Conservation (phyloP, 352 stramenopile genomes). For the Phytophthora hibernalis region DNA sequence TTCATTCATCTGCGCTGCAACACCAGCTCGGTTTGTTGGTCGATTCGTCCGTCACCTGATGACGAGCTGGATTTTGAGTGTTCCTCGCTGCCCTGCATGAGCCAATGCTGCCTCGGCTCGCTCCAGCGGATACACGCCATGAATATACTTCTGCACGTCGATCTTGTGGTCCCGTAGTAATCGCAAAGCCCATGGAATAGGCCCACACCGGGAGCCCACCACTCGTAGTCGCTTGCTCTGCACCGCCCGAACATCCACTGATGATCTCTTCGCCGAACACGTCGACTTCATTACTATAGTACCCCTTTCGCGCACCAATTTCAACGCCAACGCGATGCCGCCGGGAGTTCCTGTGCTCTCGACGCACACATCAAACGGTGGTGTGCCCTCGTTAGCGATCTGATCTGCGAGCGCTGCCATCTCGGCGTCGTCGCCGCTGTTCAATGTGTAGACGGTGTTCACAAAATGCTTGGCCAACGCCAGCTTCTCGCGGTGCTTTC, state of each 20-base stretch:
- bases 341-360: constrained; percentile 66
- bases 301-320: constrained; percentile 45
- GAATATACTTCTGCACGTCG: constrained; percentile 73
- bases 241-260: constrained; percentile 34
- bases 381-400: constrained; percentile 20
- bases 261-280: constrained; percentile 43
- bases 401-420: constrained; percentile 33
- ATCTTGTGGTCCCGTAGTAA: constrained; percentile 59
- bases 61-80: constrained; percentile 72
- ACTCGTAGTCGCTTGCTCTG: constrained; percentile 59
- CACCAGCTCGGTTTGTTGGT: constrained; percentile 7
- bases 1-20: constrained; percentile 19
- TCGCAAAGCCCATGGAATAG: constrained; percentile 60
- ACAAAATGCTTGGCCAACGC: constrained; percentile 59
- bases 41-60: constrained; percentile 34
- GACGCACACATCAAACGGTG: constrained; percentile 67
- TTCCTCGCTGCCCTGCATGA: constrained; percentile 54
- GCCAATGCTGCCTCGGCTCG: constrained; percentile 52
- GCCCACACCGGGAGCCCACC: constrained; percentile 72
- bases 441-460: constrained; percentile 36
- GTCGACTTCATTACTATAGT: constrained; percentile 66
- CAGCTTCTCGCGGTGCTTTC: constrained; percentile 68
- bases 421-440: constrained; percentile 27
- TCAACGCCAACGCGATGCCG: constrained; percentile 50
- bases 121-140: constrained; percentile 67